These are phyloP conservation scores for Biscutella laevigata DNA, from an alignment of 441 rosid species.

Conservation along the genomic window DNA sequence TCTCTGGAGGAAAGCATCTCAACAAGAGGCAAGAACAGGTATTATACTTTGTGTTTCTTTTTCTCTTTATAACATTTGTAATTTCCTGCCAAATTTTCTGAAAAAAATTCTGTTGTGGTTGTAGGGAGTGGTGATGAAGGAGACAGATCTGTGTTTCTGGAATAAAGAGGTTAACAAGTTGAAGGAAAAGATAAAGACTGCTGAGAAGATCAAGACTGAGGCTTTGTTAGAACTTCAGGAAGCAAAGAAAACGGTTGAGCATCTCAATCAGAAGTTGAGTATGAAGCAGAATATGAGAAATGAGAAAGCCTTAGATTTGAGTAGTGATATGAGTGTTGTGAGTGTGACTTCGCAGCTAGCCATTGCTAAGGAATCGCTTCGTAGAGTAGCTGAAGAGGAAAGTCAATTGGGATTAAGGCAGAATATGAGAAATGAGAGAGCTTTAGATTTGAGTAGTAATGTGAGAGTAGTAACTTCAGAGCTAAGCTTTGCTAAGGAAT, in stretches of 20 bases:
- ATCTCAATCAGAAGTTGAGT: constrained; percentile 44
- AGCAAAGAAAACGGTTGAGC: constrained; percentile 50
- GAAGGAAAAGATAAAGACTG: constrained; percentile 53
- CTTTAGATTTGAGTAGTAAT: constrained; percentile 37
- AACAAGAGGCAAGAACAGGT: constrained; percentile 47
- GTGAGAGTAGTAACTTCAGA: constrained; percentile 54
- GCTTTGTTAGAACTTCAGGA: constrained; percentile 69
- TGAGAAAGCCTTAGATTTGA: constrained; percentile 45
- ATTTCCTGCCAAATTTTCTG: not conserved
- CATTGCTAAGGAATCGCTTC: constrained; percentile 65
- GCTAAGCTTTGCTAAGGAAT: constrained; percentile 66
- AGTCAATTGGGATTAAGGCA: constrained; percentile 41
- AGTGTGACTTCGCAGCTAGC: constrained; percentile 62
- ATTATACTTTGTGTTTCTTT: constrained; percentile 11
- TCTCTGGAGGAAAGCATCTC: constrained; percentile 53
- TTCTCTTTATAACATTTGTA: not conserved
- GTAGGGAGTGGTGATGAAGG: constrained; percentile 57
- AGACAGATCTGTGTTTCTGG: constrained; percentile 60
- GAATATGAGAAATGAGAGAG: no score
- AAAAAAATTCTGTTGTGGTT: not conserved
- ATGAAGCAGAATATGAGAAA: constrained; percentile 42
- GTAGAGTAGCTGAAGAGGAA: constrained; percentile 65
- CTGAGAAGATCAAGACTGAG: constrained; percentile 56
- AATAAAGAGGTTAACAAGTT: constrained; percentile 61
- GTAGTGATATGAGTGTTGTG: constrained; percentile 31